Percentiles rank a stretch among this genome's conserved stretches.
phyloP scores from a whole-genome alignment of 2,329 filamentous ascomycete genomes.

The Fusarium sp. region DNA sequence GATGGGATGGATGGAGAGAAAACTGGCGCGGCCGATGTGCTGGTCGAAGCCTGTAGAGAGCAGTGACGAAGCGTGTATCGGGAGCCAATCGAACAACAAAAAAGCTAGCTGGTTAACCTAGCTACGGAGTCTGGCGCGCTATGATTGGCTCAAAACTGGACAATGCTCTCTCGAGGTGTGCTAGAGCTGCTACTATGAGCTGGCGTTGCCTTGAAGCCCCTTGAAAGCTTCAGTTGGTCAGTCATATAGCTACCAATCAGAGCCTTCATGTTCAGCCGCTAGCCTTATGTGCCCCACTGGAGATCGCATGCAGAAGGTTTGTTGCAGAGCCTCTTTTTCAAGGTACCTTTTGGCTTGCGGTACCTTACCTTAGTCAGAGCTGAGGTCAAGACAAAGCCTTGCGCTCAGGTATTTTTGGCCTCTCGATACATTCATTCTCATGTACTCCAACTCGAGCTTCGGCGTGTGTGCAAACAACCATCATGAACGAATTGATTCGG shows the following conservation, averaged over 20 bases:
- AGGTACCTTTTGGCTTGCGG: slow-evolving; percentile 29
- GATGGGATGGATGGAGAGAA: slow-evolving; percentile 31
- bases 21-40: slow-evolving; percentile 21
- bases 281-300: slow-evolving; percentile 12
- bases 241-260: slow-evolving; percentile 17
- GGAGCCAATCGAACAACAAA: slow-evolving; percentile 40
- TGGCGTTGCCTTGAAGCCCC: slow-evolving; percentile 36
- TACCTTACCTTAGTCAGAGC: slow-evolving; percentile 34
- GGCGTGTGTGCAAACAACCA: background rate
- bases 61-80: slow-evolving; percentile 42
- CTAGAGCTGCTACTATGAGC: slow-evolving; percentile 36
- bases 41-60: slow-evolving; percentile 23
- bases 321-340: slow-evolving; percentile 30
- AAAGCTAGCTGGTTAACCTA: slow-evolving; percentile 30
- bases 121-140: slow-evolving; percentile 31
- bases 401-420: slow-evolving; percentile 9
- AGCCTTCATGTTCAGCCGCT: slow-evolving; percentile 8
- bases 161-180: slow-evolving; percentile 16
- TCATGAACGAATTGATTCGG: background rate
- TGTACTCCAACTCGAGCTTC: background rate
- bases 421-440: slow-evolving; percentile 2
- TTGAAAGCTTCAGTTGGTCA: slow-evolving; percentile 21
- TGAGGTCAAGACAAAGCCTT: background rate
- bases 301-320: slow-evolving; percentile 28
- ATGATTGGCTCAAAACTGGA: slow-evolving; percentile 24